These are phyloP conservation scores for Vitis hybrid DNA, from an alignment of 177 flowering plant species.

Conservation along the genomic window DNA sequence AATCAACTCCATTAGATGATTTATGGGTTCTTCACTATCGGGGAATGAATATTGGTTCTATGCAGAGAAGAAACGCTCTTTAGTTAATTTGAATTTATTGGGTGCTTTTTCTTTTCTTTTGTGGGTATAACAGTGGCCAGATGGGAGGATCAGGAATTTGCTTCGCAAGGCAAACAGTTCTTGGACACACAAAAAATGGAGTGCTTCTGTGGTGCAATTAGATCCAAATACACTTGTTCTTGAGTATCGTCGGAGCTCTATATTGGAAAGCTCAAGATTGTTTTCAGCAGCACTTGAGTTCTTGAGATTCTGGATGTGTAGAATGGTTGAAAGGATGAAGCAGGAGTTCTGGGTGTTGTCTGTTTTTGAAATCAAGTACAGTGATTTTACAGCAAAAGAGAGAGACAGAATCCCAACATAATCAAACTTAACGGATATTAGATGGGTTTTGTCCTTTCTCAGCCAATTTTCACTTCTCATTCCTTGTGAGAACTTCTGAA, in stretches of 20 bases:
- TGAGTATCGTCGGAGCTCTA: conserved; percentile 47
- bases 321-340: conserved; percentile 25
- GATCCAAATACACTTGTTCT: conserved; percentile 78
- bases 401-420: conserved; percentile 43
- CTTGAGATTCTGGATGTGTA: conserved; percentile 35
- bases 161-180: conserved; percentile 49
- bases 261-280: conserved; percentile 44
- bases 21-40: too few species aligned
- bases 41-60: too few species aligned
- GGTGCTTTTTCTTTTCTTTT: not conserved
- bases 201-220: conserved; percentile 57
- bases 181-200: conserved; percentile 61
- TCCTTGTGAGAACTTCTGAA: conserved; percentile 37
- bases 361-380: conserved; percentile 15
- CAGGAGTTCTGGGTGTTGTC: conserved; percentile 33
- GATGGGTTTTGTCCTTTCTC: not conserved
- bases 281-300: conserved; percentile 38
- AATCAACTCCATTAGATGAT: too few species aligned
- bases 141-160: conserved; percentile 34
- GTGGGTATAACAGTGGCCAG: conserved; percentile 47
- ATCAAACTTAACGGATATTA: not conserved
- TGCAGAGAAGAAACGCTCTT: not conserved
- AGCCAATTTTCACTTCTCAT: conserved; percentile 27
- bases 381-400: conserved; percentile 9
- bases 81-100: not conserved